Evolutionary conservation across 2,329 filamentous ascomycete genomes (phyloP).

Genomic region (Nemania abortiva): DNA sequence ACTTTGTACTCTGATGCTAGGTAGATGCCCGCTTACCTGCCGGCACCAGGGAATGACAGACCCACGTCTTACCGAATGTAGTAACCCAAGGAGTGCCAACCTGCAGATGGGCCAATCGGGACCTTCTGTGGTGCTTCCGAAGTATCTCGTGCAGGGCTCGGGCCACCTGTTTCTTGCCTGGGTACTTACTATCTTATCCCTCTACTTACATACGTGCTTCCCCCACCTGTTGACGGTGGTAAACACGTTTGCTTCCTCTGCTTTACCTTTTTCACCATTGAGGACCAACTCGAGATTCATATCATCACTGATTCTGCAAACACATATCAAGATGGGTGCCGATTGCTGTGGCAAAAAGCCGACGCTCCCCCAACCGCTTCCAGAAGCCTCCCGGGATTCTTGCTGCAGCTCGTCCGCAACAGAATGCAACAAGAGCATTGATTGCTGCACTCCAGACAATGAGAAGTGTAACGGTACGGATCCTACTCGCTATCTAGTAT

Average conservation of each 20-base stretch:
- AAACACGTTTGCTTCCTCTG: background rate
- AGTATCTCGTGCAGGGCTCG: background rate
- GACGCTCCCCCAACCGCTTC: background rate
- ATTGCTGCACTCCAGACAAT: constrained; percentile 30
- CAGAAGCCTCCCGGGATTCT: constrained; percentile 1
- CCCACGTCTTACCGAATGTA: background rate
- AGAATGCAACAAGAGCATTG: background rate
- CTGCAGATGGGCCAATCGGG: constrained; percentile 9
- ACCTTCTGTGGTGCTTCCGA: constrained; percentile 5
- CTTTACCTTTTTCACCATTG: constrained; percentile 12
- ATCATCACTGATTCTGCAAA: background rate
- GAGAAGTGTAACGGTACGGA: constrained; percentile 33
- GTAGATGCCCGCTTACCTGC: background rate
- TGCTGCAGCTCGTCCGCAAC: constrained; percentile 3
- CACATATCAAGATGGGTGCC: constrained; percentile 32
- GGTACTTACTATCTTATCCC: background rate
- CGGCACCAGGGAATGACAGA: background rate
- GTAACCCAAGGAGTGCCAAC: background rate
- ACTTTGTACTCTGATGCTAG: background rate
- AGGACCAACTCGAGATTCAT: background rate
- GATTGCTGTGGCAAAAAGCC: constrained; percentile 33
- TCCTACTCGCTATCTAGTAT: background rate
- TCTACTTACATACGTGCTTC: background rate
- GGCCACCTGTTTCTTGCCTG: background rate
- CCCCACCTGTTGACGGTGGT: background rate